Base-by-base conservation (phyloP, 1,284 basidiomycete species). In the Volvariella volvacea region DNA sequence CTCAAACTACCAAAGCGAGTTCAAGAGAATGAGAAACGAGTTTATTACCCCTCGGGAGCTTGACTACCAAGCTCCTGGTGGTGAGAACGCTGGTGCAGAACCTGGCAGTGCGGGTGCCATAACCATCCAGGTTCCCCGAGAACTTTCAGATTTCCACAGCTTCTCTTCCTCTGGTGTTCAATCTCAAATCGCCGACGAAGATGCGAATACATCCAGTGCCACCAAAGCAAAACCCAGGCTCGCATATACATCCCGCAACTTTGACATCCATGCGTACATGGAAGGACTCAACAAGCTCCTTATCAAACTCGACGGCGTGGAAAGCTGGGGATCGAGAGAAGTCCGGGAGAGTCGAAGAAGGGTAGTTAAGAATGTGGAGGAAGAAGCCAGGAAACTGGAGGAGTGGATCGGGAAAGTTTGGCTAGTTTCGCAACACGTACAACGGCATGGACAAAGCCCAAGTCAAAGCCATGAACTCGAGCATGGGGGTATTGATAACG, bases 241-340 rank as follows among this genome's bases (percentile, higher is more conserved):
- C 16, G 68, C 70, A 2, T 83, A 69, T 60, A 74, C 75, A 14
- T 60, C 69, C 6, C 60, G 53, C 42, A 81, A 83, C 57, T 67
- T 66, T 3, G 57, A 68, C 1, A 60, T 83, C 31, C 76, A 78
- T 54, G 66, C 62, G 3, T 69, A 75, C 47, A 47, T 50, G 2
- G 70, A 73, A 48, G 49, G 69, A 16, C 66, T 88, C 43, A 74
- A 76, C 42, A 74, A 74, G 43, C 60, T 89, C 9, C 65, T 89
- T 22, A 71, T 78, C 37, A 67, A 70, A 46, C 70, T 88, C 3
- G 87, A 90, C 52, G 76, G 70, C 0, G 72, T 88, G 3, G 75
- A 83, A 50, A 83, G 77, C 50, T 71, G 70, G 52, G 86, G 85
- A 0, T 71, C 80, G 49, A 58, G 63, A 42, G 62, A 60, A 2